phyloP scores from a whole-genome alignment of 2,329 filamentous ascomycete species.

The Botryotinia globosa region DNA sequence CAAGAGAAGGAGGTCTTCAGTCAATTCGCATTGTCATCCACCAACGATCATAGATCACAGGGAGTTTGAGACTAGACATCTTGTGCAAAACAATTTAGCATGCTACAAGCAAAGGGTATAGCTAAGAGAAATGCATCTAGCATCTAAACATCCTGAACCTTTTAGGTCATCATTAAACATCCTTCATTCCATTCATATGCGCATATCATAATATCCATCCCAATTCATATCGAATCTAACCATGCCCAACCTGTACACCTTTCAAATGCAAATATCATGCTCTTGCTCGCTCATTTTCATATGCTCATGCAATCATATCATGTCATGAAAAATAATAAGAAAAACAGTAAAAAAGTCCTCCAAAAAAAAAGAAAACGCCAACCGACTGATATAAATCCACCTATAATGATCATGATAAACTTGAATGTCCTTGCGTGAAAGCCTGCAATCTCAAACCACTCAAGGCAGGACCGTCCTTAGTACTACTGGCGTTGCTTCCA shows the following conservation, averaged over 20 bases:
- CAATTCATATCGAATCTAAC: constrained; percentile 4
- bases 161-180: constrained; percentile 7
- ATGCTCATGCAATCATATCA: constrained; percentile 11
- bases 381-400: not conserved
- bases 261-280: constrained; percentile 8
- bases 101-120: constrained; percentile 17
- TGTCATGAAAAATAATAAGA: constrained; percentile 1
- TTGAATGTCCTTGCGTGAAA: constrained; percentile 13
- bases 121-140: constrained; percentile 5
- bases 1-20: not conserved
- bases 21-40: not conserved
- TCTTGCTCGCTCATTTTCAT: constrained; percentile 7
- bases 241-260: constrained; percentile 14
- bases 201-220: constrained; percentile 13
- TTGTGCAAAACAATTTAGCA: constrained; percentile 2
- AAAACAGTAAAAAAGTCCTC: not conserved
- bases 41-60: not conserved
- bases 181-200: constrained; percentile 9
- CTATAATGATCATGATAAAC: constrained; percentile 2
- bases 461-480: constrained; percentile 21
- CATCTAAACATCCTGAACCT: constrained; percentile 10
- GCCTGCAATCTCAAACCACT: constrained; percentile 12
- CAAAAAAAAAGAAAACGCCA: not conserved
- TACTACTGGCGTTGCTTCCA: constrained; percentile 25
- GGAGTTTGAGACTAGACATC: not conserved